These are phyloP conservation scores for Hsuehochloa calcarea DNA, from an alignment of 176 grass and related monocot genomes.

Conservation along the genomic window DNA sequence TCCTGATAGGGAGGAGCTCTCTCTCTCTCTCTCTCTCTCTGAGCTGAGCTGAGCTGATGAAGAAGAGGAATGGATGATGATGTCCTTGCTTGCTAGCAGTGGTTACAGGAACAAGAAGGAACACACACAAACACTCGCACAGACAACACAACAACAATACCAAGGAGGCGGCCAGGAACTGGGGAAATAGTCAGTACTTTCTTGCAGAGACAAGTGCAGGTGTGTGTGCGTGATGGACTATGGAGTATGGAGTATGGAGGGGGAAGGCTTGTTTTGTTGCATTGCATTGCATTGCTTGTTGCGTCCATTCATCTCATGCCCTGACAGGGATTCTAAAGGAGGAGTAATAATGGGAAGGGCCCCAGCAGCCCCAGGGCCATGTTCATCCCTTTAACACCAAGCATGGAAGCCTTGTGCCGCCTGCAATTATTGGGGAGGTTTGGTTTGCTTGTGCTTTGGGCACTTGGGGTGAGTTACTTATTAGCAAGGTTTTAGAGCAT, in stretches of 20 bases:
- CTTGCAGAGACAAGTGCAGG: constrained; percentile 42
- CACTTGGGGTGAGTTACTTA: neutral
- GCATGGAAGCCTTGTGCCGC: constrained; percentile 42
- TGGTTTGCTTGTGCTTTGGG: neutral
- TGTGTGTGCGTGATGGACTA: neutral
- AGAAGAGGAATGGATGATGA: neutral
- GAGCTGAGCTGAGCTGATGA: neutral
- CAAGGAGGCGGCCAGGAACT: neutral
- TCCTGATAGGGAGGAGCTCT: constrained; percentile 25
- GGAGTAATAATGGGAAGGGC: constrained; percentile 28
- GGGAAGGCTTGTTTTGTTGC: neutral
- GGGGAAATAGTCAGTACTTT: constrained; percentile 29
- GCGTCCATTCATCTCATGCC: constrained; percentile 37
- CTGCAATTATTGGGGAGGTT: constrained; percentile 55
- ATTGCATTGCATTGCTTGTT: neutral
- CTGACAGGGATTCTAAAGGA: constrained; percentile 57
- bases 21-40: neutral
- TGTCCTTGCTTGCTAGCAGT: neutral
- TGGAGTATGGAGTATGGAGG: neutral
- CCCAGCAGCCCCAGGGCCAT: constrained; percentile 37
- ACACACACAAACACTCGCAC: neutral
- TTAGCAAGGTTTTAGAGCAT: too few species aligned
- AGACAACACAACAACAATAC: neutral
- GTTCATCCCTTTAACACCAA: constrained; percentile 54
- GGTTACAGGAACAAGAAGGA: neutral